Evolutionary conservation across 768 basidiomycete genomes (phyloP).

Genomic region (Auricularia sp.): DNA sequence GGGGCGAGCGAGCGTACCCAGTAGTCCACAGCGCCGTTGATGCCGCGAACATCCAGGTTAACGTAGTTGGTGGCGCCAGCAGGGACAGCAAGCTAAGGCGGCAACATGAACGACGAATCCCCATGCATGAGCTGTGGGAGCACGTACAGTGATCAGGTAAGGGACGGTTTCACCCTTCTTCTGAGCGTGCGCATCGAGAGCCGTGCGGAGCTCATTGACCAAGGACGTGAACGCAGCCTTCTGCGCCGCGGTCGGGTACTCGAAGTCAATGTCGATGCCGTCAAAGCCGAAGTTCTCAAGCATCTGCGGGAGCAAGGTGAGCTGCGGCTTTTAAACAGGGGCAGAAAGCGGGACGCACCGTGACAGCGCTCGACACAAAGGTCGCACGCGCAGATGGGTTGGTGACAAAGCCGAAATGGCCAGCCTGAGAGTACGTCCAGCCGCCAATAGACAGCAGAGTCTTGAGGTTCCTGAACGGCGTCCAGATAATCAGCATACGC

Average conservation of each 20-base stretch:
- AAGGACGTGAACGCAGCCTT: conserved; percentile 62
- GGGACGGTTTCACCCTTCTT: conserved; percentile 52
- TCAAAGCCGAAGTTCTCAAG: conserved; percentile 66
- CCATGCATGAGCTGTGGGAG: background rate
- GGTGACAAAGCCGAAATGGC: conserved; percentile 59
- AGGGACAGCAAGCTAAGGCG: conserved; percentile 42
- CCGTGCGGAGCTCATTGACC: conserved; percentile 49
- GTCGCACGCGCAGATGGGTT: conserved; percentile 37
- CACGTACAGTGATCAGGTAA: conserved; percentile 44
- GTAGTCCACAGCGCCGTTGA: conserved; percentile 57
- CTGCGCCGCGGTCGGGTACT: conserved; percentile 56
- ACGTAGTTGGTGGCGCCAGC: conserved; percentile 53
- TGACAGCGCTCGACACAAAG: conserved; percentile 27
- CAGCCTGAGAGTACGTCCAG: conserved; percentile 62
- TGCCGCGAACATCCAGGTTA: conserved; percentile 47
- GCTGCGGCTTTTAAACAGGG: conserved; percentile 27
- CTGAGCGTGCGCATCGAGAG: conserved; percentile 46
- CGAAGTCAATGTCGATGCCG: conserved; percentile 73
- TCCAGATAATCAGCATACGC: too few relatives aligned
- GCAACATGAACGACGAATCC: conserved; percentile 1
- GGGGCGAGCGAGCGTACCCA: conserved; percentile 35
- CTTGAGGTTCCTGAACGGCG: conserved; percentile 32
- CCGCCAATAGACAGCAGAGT: conserved; percentile 47
- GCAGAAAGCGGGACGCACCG: conserved; percentile 48
- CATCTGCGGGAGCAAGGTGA: background rate